Conservation (phyloP, 2,329 filamentous ascomycete genomes). For the Penicillium griseofulvum region DNA sequence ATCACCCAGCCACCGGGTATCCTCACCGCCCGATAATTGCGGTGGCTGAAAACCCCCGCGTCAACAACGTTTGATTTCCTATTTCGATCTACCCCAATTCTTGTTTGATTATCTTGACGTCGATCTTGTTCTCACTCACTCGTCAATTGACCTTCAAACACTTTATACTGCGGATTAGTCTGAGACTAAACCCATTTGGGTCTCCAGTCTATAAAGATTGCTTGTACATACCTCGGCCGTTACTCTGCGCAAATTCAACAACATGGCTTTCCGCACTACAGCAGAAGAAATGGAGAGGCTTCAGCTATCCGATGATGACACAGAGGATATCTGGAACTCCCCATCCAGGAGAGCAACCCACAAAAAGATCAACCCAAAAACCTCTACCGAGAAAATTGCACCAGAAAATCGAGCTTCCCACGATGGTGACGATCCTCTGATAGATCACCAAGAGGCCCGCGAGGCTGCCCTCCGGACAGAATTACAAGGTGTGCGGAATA, state of each 20-base stretch:
- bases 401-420: constrained; percentile 35
- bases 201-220: neutral
- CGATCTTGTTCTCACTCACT: neutral
- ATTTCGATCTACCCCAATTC: constrained; percentile 7
- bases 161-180: neutral
- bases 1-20: constrained; percentile 21
- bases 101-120: neutral
- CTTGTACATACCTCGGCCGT: neutral
- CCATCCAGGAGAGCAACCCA: constrained; percentile 44
- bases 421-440: constrained; percentile 51
- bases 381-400: constrained; percentile 34
- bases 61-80: constrained; percentile 19
- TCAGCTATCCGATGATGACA: constrained; percentile 54
- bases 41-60: constrained; percentile 15
- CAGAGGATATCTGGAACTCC: constrained; percentile 59
- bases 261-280: constrained; percentile 38
- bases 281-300: constrained; percentile 53
- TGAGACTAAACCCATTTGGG: neutral
- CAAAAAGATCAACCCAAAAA: constrained; percentile 33
- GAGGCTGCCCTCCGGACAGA: constrained; percentile 75
- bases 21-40: constrained; percentile 16
- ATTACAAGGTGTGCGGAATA: constrained; percentile 75
- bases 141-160: neutral
- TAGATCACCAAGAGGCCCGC: constrained; percentile 65
- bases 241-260: constrained; percentile 10